Percentiles rank a stretch among this genome's conserved stretches.
These are phyloP conservation scores for Arthrobotrys pseudoclavata DNA, from an alignment of 2,329 filamentous ascomycete genomes.

Conservation along the genomic window DNA sequence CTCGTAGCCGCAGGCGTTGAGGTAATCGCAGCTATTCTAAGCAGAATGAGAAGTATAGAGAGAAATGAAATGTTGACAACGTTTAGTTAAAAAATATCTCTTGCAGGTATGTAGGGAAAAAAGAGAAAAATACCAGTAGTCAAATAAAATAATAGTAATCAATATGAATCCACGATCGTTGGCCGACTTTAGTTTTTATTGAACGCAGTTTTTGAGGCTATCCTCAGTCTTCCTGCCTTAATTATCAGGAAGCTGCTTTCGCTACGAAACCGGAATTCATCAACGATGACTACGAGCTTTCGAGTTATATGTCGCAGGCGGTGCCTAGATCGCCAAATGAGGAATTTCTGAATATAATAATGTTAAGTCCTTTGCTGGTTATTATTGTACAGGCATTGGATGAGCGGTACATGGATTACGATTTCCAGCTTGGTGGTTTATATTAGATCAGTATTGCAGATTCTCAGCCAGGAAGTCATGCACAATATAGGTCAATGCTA, in stretches of 20 bases:
- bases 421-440: conserved; percentile 5
- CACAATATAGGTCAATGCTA: too few species aligned
- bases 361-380: conserved; percentile 46
- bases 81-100: conserved; percentile 28
- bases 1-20: conserved; percentile 28
- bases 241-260: conserved; percentile 21
- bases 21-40: too few species aligned
- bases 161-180: too few species aligned
- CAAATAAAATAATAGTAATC: too few species aligned
- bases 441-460: too few species aligned
- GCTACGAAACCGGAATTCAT: conserved; percentile 6
- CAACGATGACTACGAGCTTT: conserved; percentile 23
- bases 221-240: conserved; percentile 32
- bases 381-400: conserved; percentile 33
- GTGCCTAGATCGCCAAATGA: conserved; percentile 23
- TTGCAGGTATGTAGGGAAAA: too few species aligned
- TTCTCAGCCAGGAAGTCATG: too few species aligned
- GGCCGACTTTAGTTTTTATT: too few species aligned
- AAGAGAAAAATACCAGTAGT: too few species aligned
- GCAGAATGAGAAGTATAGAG: too few species aligned
- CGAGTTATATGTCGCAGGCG: conserved; percentile 17
- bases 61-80: too few species aligned
- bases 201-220: conserved; percentile 49
- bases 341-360: conserved; percentile 26
- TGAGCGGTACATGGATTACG: conserved; percentile 22